Percentiles rank a stretch among this genome's conserved stretches.
phyloP scores from a whole-genome alignment of 225 moss, liverwort and hornwort species.

The Marchantia paleacea region DNA sequence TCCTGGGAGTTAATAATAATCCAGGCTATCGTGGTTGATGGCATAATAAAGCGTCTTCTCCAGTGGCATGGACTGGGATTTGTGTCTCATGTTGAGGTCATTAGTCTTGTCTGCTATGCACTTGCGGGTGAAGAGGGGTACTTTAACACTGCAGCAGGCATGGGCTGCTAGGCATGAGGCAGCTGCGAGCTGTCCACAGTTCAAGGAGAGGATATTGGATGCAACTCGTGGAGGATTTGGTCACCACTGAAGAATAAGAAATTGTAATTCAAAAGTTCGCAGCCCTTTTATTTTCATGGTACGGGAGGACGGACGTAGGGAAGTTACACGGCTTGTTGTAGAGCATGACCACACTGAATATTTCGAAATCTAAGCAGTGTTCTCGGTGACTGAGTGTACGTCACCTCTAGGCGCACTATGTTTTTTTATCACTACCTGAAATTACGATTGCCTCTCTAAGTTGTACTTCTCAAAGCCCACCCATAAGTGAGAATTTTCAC shows the following conservation, averaged over 20 bases:
- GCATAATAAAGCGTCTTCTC: background rate
- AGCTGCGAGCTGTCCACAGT: background rate
- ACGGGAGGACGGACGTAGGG: no score
- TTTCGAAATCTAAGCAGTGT: no score
- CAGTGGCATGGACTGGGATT: background rate
- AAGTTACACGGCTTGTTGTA: no score
- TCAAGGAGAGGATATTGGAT: background rate
- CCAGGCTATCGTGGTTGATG: background rate
- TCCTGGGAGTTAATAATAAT: background rate
- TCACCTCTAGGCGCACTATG: no score
- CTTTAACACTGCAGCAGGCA: background rate
- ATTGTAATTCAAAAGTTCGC: background rate
- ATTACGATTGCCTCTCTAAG: no score
- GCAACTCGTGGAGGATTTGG: background rate
- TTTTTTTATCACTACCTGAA: no score
- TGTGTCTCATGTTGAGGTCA: background rate
- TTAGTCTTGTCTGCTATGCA: background rate
- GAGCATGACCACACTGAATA: no score
- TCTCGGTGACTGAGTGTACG: no score
- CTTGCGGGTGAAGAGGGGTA: background rate
- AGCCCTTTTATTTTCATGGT: no score
- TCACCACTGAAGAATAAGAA: background rate
- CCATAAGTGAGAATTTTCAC: no score
- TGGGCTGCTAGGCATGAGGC: no score
- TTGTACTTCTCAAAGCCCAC: no score